Base-by-base conservation (phyloP, 805 yeast genomes). In the Kluyveromyces nonfermentans region DNA sequence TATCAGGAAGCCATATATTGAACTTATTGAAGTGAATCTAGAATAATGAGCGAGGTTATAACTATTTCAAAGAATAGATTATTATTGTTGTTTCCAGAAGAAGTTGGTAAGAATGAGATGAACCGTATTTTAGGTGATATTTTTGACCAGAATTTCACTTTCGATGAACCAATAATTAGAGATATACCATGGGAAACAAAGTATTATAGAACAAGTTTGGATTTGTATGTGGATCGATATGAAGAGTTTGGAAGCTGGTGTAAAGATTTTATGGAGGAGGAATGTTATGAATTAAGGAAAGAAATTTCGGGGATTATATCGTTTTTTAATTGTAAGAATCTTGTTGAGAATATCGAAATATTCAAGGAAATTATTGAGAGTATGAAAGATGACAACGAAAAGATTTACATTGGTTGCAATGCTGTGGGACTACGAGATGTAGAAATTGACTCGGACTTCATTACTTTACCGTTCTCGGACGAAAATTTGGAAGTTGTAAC, bases 301-400 rank as follows among this genome's bases (percentile, higher is more conserved):
- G 74, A 56, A 1, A 35, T 75, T 2, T 73, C 71, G 28, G 79
- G 79, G 1, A 43, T 73, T 9, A 59, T 75, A 2, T 57, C 72
- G 45, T 63, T 73, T 5, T 37, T 68, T 15, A 25, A 10, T 6
- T 10, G 9, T 10, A 53, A 63, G n/a, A 15, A 28, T 14, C 19
- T 37, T 7, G 16, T 6, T 10, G 30, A 25, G 7, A 22, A 33
- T 12, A 25, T 30, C 30, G 17, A 36, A n/a, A 17, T 32, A 6
- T 25, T 31, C 28, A 16, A 37, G 20, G 28, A 14, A 7, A n/a
- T 14, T 12, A 18, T 38, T 30, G 41, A 38, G 7, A 28, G 21
- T 16, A 28, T 38, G n/a, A 34, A 9, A 9, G 31, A 22, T 33
- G 25, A 31, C 30, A 25, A 20, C 36, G 40, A 22, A 18, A n/a